Evolutionary conservation across 75 land plant species (phyloP).

Genomic region (Pinus taeda): DNA sequence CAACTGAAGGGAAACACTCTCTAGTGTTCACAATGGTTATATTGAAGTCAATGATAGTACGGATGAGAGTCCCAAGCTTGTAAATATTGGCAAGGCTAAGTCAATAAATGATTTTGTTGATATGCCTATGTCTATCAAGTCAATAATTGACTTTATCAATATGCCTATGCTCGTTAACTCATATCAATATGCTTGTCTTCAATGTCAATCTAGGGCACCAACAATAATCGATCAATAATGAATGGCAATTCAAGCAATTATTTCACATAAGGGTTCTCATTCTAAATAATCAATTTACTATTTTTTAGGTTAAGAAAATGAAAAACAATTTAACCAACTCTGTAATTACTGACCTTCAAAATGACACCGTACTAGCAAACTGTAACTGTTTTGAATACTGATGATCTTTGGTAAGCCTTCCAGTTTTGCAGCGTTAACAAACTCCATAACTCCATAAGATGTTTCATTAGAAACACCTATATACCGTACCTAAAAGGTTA

Average conservation of each 20-base stretch:
- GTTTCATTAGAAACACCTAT: constrained; percentile 99
- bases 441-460: constrained; percentile 96
- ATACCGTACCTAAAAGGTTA: constrained; percentile 65
- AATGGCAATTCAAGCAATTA: background rate
- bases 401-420: constrained; percentile 92
- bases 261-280: background rate
- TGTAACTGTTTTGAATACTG: constrained; percentile 95
- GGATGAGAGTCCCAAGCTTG: too few relatives aligned
- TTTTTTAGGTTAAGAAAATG: background rate
- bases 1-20: too few relatives aligned
- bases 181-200: too few relatives aligned
- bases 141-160: too few relatives aligned
- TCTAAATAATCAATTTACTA: background rate
- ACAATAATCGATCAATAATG: background rate
- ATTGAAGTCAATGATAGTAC: too few relatives aligned
- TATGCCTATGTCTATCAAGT: too few relatives aligned
- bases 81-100: too few relatives aligned
- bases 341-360: constrained; percentile 68
- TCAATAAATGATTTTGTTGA: too few relatives aligned
- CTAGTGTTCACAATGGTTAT: too few relatives aligned
- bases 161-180: too few relatives aligned
- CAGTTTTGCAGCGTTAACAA: constrained; percentile 78
- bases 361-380: constrained; percentile 61
- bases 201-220: background rate
- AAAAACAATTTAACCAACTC: background rate